Evolutionary conservation across 805 yeast species (phyloP), one percentile per base, ranked within the genome.

Genomic region (Sugiyamaella marilandica): DNA sequence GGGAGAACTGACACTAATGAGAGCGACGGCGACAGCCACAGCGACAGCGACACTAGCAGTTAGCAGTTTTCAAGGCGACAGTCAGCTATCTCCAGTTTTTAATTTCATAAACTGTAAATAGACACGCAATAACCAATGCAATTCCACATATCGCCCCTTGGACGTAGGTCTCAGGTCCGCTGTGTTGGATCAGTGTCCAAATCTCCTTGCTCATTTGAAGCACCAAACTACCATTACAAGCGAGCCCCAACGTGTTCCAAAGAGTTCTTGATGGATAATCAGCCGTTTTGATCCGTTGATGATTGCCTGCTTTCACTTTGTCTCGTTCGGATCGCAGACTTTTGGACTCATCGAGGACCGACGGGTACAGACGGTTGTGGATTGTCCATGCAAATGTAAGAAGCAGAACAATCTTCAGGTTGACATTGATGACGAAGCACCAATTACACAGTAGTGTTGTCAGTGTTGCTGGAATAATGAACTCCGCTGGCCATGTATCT

Each of bases 401-500:
- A 4, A 47, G n/a, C 19, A 43, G 5, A 14, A 53, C 26, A 11
- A 53, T 50, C 44, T 39, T 51, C 13, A 54, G 16, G 35, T 51
- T 54, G 47, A 51, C 34, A 24, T 49, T 53, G 39, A 48, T n/a
- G 26, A 39, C 13, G 31, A 37, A 45, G 31, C 36, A 14, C 29
- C 47, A 41, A 35, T 47, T 35, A 26, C 51, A 10, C 13, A 32
- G 32, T 10, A 49, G 5, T 8, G 52, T 24, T 2, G 37, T 8
- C 5, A 48, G 18, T 4, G 47, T 33, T 9, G 52, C 48, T 2
- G 45, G 43, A 14, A 48, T 21, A 10, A 52, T 41, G 21, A 48
- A 16, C 35, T 19, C 48, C 10, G 45, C 32, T n/a, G 55, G 55
- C 55, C 55, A 52, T 32, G 46, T 48, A 37, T 49, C 52, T n/a